Evolutionary conservation across 805 yeast genomes (phyloP), one percentile per base, ranked within the genome.

Genomic region (Schizosaccharomyces lindneri): DNA sequence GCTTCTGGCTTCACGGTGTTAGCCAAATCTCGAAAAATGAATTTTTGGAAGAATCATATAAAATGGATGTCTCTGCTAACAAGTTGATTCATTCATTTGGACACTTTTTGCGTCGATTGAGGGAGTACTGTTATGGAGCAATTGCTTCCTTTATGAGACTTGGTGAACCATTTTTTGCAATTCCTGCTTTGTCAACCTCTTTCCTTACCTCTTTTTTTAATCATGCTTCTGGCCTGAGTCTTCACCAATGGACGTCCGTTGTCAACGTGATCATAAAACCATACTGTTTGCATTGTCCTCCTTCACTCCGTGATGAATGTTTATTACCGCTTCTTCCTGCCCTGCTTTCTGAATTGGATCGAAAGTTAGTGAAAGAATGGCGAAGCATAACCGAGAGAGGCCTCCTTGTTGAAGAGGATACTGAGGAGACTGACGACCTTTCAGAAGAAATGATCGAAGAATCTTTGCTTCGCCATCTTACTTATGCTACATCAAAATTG

Each of bases 391-490:
- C 41, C 29, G 59, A 57, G 77, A 36, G 76, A 75, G 65, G 85
- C 81, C 21, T 80, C 78, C 69, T 71, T 74, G 61, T 55, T 46
- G 62, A 13, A 29, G 65, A 63, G 15, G 65, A 63, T 36, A 71
- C 76, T 17, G 72, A 69, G 5, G 68, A 72, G 62, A n/a, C 51
- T 2, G 51, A 84, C 2, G 86, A 87, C 29, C 76, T 90, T 67
- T 83, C 93, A n/a, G 96, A 89, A 66, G 98, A 93, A 69, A 93
- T 93, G 94, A 84, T 93, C 85, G 97, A 90, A 66, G 98, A 93
- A 70, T 95, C 90, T 71, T 78, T 90, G 75, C 74, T 90, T 63
- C 77, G 98, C 66, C 97, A 93, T 70, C 78, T 93, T 48, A 89
- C 97, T 0, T 95, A 95, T 1, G 89, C 94, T 3, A 87, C 87